These are phyloP conservation scores for Scenedesmus sp. DNA, from an alignment of 163 green algal genomes.

Conservation along the genomic window DNA sequence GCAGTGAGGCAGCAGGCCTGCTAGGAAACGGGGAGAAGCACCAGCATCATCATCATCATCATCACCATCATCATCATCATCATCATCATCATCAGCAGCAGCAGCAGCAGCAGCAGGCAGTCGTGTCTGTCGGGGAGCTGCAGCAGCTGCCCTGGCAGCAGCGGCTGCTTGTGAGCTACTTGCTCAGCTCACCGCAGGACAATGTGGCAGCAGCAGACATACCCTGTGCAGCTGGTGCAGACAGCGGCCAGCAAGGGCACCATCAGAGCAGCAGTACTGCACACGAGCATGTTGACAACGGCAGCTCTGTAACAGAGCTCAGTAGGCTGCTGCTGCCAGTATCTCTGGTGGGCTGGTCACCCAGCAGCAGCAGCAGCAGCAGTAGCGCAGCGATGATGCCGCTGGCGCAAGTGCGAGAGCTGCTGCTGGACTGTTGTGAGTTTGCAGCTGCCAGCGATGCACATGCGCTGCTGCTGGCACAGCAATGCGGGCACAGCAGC, in stretches of 20 bases:
- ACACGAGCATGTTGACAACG: neutral
- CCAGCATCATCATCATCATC: neutral
- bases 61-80: neutral
- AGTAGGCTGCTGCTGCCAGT: constrained; percentile 2
- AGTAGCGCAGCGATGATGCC: neutral
- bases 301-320: neutral
- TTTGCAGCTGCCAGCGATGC: constrained; percentile 17
- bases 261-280: neutral
- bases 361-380: constrained; percentile 2
- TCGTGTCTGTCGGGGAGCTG: neutral
- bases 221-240: neutral
- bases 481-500: neutral
- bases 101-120: constrained; percentile 16
- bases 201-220: neutral
- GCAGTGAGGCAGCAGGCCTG: neutral
- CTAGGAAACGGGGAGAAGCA: neutral
- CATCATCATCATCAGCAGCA: constrained; percentile 33
- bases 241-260: neutral
- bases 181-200: neutral
- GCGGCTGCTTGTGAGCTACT: constrained; percentile 6
- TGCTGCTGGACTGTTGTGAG: constrained; percentile 39
- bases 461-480: constrained; percentile 13
- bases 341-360: neutral
- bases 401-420: neutral
- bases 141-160: constrained; percentile 32